Percentiles rank a stretch among this genome's conserved stretches.
Conservation (phyloP, 2,329 filamentous ascomycete genomes). For the Ambrosiella beaveri region DNA sequence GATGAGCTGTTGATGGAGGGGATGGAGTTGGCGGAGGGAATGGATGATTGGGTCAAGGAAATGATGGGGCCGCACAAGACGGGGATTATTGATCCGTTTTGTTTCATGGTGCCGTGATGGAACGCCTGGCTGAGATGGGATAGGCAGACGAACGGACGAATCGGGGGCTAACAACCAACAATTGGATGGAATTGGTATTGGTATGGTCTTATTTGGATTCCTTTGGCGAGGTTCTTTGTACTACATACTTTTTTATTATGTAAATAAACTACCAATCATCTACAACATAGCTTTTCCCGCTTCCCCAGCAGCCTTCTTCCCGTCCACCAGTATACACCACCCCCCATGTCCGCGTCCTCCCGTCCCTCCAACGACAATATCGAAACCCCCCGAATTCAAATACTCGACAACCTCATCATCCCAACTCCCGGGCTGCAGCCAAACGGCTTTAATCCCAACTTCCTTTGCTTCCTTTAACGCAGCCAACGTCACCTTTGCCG, state of each 20-base stretch:
- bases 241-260: not conserved
- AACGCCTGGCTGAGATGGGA: no score
- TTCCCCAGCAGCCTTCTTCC: constrained; percentile 43
- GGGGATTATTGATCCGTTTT: no score
- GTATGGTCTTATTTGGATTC: no score
- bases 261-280: not conserved
- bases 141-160: no score
- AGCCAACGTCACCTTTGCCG: constrained; percentile 56
- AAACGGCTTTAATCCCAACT: constrained; percentile 57
- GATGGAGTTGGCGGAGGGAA: not conserved
- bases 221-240: no score
- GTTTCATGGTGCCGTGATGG: no score
- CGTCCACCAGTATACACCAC: constrained; percentile 79
- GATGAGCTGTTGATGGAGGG: not conserved
- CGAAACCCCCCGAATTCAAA: constrained; percentile 46
- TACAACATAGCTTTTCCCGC: constrained; percentile 32
- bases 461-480: constrained; percentile 62
- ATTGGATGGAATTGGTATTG: no score
- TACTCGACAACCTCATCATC: constrained; percentile 57
- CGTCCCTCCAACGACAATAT: constrained; percentile 49
- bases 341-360: constrained; percentile 52
- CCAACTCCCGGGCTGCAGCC: constrained; percentile 83
- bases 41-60: not conserved
- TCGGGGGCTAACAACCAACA: no score
- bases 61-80: not conserved